Base-by-base conservation (phyloP, 2,329 filamentous ascomycete species). In the Tolypocladium paradoxum region DNA sequence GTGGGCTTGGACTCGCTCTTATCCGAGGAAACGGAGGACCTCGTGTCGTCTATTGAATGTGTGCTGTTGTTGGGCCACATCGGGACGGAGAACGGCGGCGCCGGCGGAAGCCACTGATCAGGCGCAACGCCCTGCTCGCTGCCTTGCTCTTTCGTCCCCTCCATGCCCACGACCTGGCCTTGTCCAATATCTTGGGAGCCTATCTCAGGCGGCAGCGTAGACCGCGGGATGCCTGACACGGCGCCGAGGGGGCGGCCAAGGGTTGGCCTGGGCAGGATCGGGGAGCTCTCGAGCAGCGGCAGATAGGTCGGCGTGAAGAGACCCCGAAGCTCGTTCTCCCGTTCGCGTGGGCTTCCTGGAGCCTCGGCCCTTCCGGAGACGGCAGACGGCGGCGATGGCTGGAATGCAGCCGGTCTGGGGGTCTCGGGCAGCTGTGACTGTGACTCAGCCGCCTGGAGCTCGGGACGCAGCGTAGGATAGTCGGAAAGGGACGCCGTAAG, bases 251-350 rank as follows among this genome's bases (percentile, higher is more conserved):
- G 38, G 53, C 54, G 55, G 49, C 60, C 52, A 40, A 58, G 49
- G 37, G 57, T 57, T 52, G 61, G 51, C 48, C 53, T 56, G 38
- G 62, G 61, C 46, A 60, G 56, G 53, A 57, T 55, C 48, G 62
- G 60, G 54, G 63, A 62, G 56, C 72, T 72, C 58, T 83, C 82
- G 52, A 85, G 75, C 53, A 85, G 70, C 46, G 82, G 81, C 53
- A 86, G 73, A 61, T 79, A 85, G 56, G 70, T 77, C 31, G 82
- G 82, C 36, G 77, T 84, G 62, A 85, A 85, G 55, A 85, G 68
- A 56, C 82, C 82, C 57, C 76, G 76, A 57, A 85, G 77, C 59
- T 84, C 81, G 62, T 71, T 69, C 58, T 84, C 80, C 55, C 78
- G 76, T 54, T 78, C 76, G 67, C 77, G 77, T 50, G 74, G 73